phyloP scores from a whole-genome alignment of 805 yeast genomes.

The Zygoascus bituminiphila region DNA sequence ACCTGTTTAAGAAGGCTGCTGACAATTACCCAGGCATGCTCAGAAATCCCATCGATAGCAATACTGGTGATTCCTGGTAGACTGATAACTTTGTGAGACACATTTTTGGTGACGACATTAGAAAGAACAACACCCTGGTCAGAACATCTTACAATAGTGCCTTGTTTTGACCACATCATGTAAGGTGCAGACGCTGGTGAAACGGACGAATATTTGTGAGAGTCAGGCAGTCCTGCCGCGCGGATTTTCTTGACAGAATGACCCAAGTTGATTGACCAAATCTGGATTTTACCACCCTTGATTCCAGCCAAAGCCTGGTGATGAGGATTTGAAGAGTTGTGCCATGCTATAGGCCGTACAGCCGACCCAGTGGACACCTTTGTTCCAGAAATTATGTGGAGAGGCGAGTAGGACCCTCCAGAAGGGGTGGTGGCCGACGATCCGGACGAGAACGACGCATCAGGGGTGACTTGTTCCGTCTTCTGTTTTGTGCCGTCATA shows the following conservation, averaged over 20 bases:
- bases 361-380: not conserved
- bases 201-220: not conserved
- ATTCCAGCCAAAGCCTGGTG: conserved; percentile 1
- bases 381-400: not conserved
- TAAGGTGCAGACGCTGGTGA: not conserved
- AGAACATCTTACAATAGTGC: not conserved
- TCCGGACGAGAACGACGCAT: not conserved
- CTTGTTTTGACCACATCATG: conserved; percentile 1
- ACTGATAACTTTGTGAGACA: not conserved
- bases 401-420: not conserved
- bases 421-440: not conserved
- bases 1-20: not conserved
- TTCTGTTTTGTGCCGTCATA: conserved; percentile 1
- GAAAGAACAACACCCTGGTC: not conserved
- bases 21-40: not conserved
- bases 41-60: not conserved
- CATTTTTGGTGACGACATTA: not conserved
- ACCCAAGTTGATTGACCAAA: conserved; percentile 1
- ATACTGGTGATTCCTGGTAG: not conserved
- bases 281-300: not conserved
- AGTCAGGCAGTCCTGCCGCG: not conserved
- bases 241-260: conserved; percentile 1
- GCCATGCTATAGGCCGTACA: not conserved
- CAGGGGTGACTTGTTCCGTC: not conserved
- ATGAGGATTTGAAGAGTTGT: conserved; percentile 1